Evolutionary conservation across 495 filamentous ascomycete genomes (phyloP).

Genomic region (Penicillium cinerascens): DNA sequence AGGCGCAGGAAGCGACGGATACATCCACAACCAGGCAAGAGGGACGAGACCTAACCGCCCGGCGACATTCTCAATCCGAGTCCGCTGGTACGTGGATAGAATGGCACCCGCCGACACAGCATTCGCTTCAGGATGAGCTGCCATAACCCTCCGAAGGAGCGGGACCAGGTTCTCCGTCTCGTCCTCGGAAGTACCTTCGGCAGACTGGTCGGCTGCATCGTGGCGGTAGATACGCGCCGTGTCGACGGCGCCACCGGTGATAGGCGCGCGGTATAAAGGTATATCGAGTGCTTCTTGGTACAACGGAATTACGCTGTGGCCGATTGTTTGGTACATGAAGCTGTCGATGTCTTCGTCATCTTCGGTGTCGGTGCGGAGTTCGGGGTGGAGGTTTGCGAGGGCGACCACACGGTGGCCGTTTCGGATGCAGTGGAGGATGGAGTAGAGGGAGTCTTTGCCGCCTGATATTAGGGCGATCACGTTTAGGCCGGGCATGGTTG

Average conservation of each 20-base stretch:
- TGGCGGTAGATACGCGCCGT: slow-evolving; percentile 33
- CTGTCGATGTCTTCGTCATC: slow-evolving; percentile 71
- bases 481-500: slow-evolving; percentile 46
- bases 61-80: slow-evolving; percentile 85
- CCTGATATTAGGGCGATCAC: slow-evolving; percentile 93
- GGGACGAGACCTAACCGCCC: slow-evolving; percentile 71
- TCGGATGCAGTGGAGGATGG: slow-evolving; percentile 79
- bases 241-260: slow-evolving; percentile 65
- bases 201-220: slow-evolving; percentile 13
- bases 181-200: slow-evolving; percentile 42
- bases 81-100: slow-evolving; percentile 91
- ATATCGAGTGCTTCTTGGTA: slow-evolving; percentile 73
- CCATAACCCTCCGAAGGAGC: slow-evolving; percentile 61
- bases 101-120: slow-evolving; percentile 90
- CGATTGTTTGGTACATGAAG: slow-evolving; percentile 99
- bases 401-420: slow-evolving; percentile 87
- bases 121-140: slow-evolving; percentile 68
- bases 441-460: slow-evolving; percentile 95
- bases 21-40: slow-evolving; percentile 88
- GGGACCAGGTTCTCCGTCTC: slow-evolving; percentile 85
- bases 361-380: not conserved
- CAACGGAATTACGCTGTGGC: slow-evolving; percentile 80
- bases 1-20: slow-evolving; percentile 61
- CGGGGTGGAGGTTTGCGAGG: slow-evolving; percentile 80
- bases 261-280: slow-evolving; percentile 74